Evolutionary conservation across 805 yeast species (phyloP).

Genomic region (Wickerhamomyces silvicola): DNA sequence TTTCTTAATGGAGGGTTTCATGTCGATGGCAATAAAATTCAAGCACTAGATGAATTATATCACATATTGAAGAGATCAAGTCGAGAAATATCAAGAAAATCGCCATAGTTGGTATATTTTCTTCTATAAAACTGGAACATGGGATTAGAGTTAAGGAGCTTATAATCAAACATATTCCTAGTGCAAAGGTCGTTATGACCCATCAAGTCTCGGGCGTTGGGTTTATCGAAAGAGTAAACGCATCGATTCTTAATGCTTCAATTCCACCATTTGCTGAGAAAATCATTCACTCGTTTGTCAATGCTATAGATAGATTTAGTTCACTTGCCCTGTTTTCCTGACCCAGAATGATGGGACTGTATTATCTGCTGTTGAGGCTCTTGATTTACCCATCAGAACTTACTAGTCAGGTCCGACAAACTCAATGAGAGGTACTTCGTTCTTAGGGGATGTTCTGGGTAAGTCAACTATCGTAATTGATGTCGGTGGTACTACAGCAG

Average conservation of each 20-base stretch:
- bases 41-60: slow-evolving; percentile 25
- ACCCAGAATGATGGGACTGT: slow-evolving; percentile 47
- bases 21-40: slow-evolving; percentile 35
- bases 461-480: slow-evolving; percentile 34
- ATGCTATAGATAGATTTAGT: slow-evolving; percentile 28
- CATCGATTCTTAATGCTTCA: slow-evolving; percentile 40
- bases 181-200: slow-evolving; percentile 31
- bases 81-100: slow-evolving; percentile 28
- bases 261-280: slow-evolving; percentile 35
- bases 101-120: slow-evolving; percentile 35
- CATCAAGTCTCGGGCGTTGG: slow-evolving; percentile 38
- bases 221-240: slow-evolving; percentile 40
- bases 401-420: slow-evolving; percentile 45
- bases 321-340: slow-evolving; percentile 13
- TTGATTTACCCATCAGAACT: slow-evolving; percentile 36
- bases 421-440: slow-evolving; percentile 42
- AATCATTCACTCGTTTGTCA: slow-evolving; percentile 32
- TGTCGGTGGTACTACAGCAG: slow-evolving; percentile 47
- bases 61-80: slow-evolving; percentile 26
- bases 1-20: slow-evolving; percentile 33
- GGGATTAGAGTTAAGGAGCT: slow-evolving; percentile 29
- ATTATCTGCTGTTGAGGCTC: slow-evolving; percentile 32
- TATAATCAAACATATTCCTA: slow-evolving; percentile 28
- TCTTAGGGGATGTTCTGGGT: slow-evolving; percentile 27
- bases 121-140: slow-evolving; percentile 31